phyloP scores from a whole-genome alignment of 2,329 filamentous ascomycete genomes.

The Clarireedia paspali region DNA sequence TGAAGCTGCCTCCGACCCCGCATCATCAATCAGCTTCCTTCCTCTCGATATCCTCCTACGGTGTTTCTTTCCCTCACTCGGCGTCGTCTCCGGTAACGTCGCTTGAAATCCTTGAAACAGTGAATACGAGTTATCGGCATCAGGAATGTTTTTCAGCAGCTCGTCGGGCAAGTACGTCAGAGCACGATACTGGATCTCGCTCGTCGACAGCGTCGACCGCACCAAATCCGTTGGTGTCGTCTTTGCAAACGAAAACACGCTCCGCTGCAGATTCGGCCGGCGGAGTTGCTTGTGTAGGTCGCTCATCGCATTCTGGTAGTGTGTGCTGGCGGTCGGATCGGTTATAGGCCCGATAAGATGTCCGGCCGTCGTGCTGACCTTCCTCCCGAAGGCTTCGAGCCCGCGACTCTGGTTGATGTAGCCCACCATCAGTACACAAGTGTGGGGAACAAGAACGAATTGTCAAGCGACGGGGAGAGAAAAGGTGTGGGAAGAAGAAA shows the following conservation, averaged over 20 bases:
- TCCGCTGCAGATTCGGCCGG: slow-evolving; percentile 75
- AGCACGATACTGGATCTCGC: slow-evolving; percentile 91
- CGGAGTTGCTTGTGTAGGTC: slow-evolving; percentile 86
- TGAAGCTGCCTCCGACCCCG: slow-evolving; percentile 18
- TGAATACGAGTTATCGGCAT: slow-evolving; percentile 78
- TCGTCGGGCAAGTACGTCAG: slow-evolving; percentile 85
- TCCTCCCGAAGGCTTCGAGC: slow-evolving; percentile 86
- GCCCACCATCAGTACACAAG: slow-evolving; percentile 1
- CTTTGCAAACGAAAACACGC: slow-evolving; percentile 83
- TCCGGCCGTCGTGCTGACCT: slow-evolving; percentile 87
- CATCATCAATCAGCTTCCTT: slow-evolving; percentile 65
- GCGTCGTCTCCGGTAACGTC: slow-evolving; percentile 64
- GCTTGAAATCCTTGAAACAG: slow-evolving; percentile 96
- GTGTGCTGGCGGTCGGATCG: slow-evolving; percentile 48
- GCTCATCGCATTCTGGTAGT: slow-evolving; percentile 82
- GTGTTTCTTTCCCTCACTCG: slow-evolving; percentile 59
- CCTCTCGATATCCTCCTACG: slow-evolving; percentile 64
- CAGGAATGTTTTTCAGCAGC: slow-evolving; percentile 80
- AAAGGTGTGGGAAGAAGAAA: neutral
- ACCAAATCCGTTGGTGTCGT: slow-evolving; percentile 92
- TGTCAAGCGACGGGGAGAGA: neutral
- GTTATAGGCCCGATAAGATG: slow-evolving; percentile 70
- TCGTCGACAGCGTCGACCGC: slow-evolving; percentile 79
- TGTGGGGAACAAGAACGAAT: neutral
- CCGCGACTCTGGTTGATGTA: slow-evolving; percentile 59